Conservation (phyloP, 495 filamentous ascomycete species). For the Collariella sp. region DNA sequence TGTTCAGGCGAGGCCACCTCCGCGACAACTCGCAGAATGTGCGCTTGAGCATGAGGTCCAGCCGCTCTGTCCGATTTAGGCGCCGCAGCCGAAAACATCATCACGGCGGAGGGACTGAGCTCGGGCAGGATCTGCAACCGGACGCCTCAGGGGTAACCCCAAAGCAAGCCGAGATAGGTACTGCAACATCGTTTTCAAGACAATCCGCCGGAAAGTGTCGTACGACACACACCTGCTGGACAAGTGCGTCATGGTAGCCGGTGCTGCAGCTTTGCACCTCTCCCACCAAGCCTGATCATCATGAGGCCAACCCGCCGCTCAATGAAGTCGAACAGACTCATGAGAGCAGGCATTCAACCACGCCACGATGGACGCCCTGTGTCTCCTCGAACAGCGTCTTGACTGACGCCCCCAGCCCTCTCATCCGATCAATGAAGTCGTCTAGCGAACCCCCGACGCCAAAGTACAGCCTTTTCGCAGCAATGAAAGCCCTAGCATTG, state of each 20-base stretch:
- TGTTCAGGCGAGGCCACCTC: too few relatives aligned
- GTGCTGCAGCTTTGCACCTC: too few relatives aligned
- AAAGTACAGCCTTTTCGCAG: constrained; percentile 91
- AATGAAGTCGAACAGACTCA: too few relatives aligned
- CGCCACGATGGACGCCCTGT: constrained; percentile 48
- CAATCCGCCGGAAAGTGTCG: background rate
- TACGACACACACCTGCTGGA: background rate
- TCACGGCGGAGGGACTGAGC: constrained; percentile 3
- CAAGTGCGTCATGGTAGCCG: background rate
- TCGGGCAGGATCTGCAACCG: background rate
- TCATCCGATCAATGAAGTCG: constrained; percentile 65
- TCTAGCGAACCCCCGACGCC: constrained; percentile 90
- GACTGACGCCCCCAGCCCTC: constrained; percentile 45
- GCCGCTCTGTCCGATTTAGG: too few relatives aligned
- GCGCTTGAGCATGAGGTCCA: too few relatives aligned
- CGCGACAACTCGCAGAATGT: too few relatives aligned
- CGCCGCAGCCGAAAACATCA: background rate
- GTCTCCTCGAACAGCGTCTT: constrained; percentile 55
- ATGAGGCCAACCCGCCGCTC: too few relatives aligned
- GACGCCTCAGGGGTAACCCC: constrained; percentile 5
- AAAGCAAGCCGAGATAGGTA: constrained; percentile 1
- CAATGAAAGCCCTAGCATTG: constrained; percentile 61
- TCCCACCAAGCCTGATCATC: too few relatives aligned
- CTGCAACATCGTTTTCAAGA: constrained; percentile 6
- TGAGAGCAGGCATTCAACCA: constrained; percentile 37